phyloP scores from a whole-genome alignment of 177 flowering plant species.

The Vitis hybrid region DNA sequence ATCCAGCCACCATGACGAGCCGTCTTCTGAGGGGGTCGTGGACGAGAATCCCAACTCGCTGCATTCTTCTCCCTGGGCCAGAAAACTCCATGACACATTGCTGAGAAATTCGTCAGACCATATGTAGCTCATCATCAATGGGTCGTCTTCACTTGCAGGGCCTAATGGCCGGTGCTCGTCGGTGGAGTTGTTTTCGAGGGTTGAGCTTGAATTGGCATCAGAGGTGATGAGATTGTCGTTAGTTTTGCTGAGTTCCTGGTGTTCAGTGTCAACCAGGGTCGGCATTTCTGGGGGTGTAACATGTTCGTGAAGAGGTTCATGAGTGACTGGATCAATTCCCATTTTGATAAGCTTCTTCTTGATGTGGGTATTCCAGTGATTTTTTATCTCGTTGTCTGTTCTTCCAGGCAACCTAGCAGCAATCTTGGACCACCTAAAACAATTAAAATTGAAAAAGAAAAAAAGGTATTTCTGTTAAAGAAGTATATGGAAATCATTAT shows the following conservation, averaged over 20 bases:
- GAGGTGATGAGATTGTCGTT: constrained; percentile 6
- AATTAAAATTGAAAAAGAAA: not conserved
- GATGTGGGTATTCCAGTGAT: constrained; percentile 58
- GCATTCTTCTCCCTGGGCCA: not conserved
- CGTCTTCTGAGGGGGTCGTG: constrained; percentile 11
- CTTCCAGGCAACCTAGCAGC: constrained; percentile 59
- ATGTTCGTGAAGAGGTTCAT: constrained; percentile 35
- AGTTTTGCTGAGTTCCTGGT: constrained; percentile 2
- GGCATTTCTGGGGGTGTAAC: constrained; percentile 7
- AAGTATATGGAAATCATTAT: no score
- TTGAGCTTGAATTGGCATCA: constrained; percentile 20
- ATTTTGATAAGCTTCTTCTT: constrained; percentile 50
- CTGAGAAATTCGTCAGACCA: constrained; percentile 26
- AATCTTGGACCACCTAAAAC: constrained; percentile 44
- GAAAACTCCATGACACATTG: constrained; percentile 31
- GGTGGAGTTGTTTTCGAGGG: constrained; percentile 29
- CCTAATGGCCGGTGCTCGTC: constrained; percentile 24
- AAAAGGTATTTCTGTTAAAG: not conserved
- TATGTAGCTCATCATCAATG: constrained; percentile 28
- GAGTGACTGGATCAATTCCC: constrained; percentile 55
- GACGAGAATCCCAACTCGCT: constrained; percentile 9
- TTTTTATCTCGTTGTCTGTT: constrained; percentile 65
- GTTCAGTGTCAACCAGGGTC: not conserved
- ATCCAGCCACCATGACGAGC: constrained; percentile 16
- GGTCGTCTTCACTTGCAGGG: constrained; percentile 25